Evolutionary conservation across 345 rosid species (phyloP).

Genomic region (Rhizophora mangle): DNA sequence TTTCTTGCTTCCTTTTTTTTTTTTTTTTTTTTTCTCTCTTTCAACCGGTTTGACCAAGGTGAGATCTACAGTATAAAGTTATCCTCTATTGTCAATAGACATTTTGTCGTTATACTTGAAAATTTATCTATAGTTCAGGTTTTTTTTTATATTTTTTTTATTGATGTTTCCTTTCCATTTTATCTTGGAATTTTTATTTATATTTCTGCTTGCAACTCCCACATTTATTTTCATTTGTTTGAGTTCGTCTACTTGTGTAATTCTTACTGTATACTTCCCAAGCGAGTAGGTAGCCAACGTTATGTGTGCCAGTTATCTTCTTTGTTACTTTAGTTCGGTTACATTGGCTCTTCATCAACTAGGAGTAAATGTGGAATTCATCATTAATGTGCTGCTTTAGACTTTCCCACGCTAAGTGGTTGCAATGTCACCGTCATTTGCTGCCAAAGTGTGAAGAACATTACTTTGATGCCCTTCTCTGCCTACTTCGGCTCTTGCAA

Average conservation of each 20-base stretch:
- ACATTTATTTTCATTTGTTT: no score
- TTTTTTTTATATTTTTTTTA: slow-evolving; percentile 21
- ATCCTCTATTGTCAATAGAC: slow-evolving; percentile 10
- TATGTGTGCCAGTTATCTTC: slow-evolving; percentile 7
- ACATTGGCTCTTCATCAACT: slow-evolving; percentile 26
- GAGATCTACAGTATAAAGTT: slow-evolving; percentile 36
- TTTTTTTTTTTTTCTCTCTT: slow-evolving; percentile 1
- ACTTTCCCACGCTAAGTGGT: slow-evolving; percentile 40
- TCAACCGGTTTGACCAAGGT: slow-evolving; percentile 20
- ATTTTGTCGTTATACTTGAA: slow-evolving; percentile 1
- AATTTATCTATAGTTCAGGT: slow-evolving; percentile 5
- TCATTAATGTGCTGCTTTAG: slow-evolving; percentile 41
- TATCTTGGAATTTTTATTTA: neutral
- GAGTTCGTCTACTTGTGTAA: neutral
- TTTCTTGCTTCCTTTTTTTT: neutral
- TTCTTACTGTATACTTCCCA: slow-evolving; percentile 8
- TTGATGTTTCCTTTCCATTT: neutral
- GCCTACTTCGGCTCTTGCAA: slow-evolving; percentile 19
- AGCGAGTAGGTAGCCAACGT: slow-evolving; percentile 13
- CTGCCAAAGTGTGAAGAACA: slow-evolving; percentile 27
- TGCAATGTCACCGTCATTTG: slow-evolving; percentile 43
- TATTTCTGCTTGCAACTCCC: neutral
- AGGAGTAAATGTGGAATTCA: slow-evolving; percentile 30
- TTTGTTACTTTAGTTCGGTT: slow-evolving; percentile 28
- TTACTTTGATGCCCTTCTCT: slow-evolving; percentile 23